These are phyloP conservation scores for Dictyostelium brefeldianum DNA, from an alignment of 78 protist genomes.

Conservation along the genomic window DNA sequence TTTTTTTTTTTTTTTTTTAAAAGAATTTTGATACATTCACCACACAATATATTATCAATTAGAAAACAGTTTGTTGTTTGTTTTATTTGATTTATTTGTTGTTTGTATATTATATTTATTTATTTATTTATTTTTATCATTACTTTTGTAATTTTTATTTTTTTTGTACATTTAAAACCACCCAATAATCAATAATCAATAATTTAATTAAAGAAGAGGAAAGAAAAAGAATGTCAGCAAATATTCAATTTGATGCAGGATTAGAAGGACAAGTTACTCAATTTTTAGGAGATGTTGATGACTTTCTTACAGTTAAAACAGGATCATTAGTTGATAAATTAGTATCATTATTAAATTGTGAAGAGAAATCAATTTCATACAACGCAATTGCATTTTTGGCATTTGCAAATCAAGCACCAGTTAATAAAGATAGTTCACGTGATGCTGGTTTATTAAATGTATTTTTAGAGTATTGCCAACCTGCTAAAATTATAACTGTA, in stretches of 20 bases:
- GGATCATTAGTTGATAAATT: conserved; percentile 37
- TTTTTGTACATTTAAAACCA: no score
- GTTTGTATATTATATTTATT: no score
- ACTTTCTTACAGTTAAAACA: conserved; percentile 24
- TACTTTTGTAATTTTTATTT: no score
- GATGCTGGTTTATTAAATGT: conserved; percentile 50
- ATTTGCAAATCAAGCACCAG: conserved; percentile 65
- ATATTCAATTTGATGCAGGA: conserved; percentile 37
- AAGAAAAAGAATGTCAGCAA: not conserved
- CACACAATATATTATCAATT: no score
- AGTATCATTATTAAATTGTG: conserved; percentile 2
- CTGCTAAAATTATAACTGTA: conserved; percentile 4
- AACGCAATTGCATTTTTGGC: conserved; percentile 60
- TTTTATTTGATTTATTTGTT: no score
- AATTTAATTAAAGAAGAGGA: no score
- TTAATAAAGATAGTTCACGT: conserved; percentile 56
- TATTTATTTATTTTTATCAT: no score
- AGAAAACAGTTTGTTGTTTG: no score
- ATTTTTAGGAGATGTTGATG: conserved; percentile 76
- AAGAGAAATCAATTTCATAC: conserved; percentile 53
- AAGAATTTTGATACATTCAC: no score
- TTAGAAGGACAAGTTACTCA: conserved; percentile 52
- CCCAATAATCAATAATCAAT: no score
- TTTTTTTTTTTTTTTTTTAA: no score
- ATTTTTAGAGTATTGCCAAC: conserved; percentile 14